These are phyloP conservation scores for Debaryomyces maramus DNA, from an alignment of 805 yeast species.

Conservation along the genomic window DNA sequence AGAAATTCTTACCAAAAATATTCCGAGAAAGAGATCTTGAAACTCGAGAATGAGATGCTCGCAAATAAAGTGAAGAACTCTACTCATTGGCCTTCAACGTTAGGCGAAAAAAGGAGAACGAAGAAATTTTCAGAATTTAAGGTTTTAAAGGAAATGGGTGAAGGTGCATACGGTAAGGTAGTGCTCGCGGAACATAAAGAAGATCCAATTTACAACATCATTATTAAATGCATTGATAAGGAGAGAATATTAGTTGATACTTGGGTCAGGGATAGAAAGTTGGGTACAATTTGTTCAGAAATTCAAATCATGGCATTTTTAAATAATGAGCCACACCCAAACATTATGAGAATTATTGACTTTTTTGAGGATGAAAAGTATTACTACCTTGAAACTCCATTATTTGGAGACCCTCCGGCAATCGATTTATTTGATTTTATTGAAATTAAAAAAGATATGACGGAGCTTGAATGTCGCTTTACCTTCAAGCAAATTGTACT, in stretches of 20 bases:
- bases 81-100: slow-evolving; percentile 47
- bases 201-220: slow-evolving; percentile 64
- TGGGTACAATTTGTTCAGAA: slow-evolving; percentile 96
- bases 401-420: slow-evolving; percentile 87
- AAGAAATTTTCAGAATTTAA: slow-evolving; percentile 72
- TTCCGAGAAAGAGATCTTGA: slow-evolving; percentile 45
- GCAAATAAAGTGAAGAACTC: slow-evolving; percentile 37
- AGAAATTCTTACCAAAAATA: slow-evolving; percentile 21
- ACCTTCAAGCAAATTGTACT: slow-evolving; percentile 78
- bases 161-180: slow-evolving; percentile 96
- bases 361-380: slow-evolving; percentile 90
- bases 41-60: slow-evolving; percentile 46
- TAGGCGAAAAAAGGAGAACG: slow-evolving; percentile 67
- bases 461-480: slow-evolving; percentile 72
- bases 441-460: slow-evolving; percentile 80
- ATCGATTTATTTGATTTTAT: slow-evolving; percentile 91
- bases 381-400: slow-evolving; percentile 88
- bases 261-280: slow-evolving; percentile 89
- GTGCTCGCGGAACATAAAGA: slow-evolving; percentile 68
- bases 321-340: slow-evolving; percentile 77
- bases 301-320: slow-evolving; percentile 89
- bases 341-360: slow-evolving; percentile 80
- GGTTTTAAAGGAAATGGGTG: slow-evolving; percentile 79
- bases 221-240: slow-evolving; percentile 86
- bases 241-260: slow-evolving; percentile 94